Percentiles rank a stretch among this genome's conserved stretches.
Conservation (phyloP, 768 basidiomycete species). For the Leccinum arenicola region DNA sequence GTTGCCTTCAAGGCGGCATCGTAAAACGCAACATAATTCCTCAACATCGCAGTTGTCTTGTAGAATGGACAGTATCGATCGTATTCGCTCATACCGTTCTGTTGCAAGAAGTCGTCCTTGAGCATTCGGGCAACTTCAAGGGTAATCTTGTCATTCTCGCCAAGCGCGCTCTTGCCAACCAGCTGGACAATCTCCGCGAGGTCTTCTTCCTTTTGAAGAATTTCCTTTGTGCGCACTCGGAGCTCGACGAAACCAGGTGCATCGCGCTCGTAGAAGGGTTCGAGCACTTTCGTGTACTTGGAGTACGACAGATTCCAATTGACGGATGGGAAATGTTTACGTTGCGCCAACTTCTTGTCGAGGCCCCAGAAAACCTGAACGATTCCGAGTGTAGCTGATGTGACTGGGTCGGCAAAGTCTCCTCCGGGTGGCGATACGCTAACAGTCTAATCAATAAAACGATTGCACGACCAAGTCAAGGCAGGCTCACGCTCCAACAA, state of each 20-base stretch:
- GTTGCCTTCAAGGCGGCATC: constrained; percentile 88
- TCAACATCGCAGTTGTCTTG: constrained; percentile 96
- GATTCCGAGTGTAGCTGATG: constrained; percentile 94
- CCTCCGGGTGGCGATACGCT: constrained; percentile 99
- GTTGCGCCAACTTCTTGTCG: constrained; percentile 97
- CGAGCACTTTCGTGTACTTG: constrained; percentile 93
- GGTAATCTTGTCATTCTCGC: constrained; percentile 97
- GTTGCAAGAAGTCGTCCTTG: constrained; percentile 96
- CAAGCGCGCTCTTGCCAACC: constrained; percentile 97
- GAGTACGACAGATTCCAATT: constrained; percentile 99
- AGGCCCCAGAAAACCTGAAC: constrained; percentile 99
- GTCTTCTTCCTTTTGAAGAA: constrained; percentile 97
- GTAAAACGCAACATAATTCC: constrained; percentile 92
- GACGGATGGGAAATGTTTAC: constrained; percentile 99
- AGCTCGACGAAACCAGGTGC: constrained; percentile 95
- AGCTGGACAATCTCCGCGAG: constrained; percentile 98
- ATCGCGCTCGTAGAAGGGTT: constrained; percentile 86
- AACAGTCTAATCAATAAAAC: constrained; percentile 12
- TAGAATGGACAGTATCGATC: constrained; percentile 98
- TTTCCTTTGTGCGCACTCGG: constrained; percentile 91
- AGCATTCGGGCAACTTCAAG: constrained; percentile 96
- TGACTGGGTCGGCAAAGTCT: constrained; percentile 99
- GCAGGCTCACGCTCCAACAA: constrained; percentile 91
- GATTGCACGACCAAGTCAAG: not conserved
- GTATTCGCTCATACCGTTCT: constrained; percentile 98